Percentiles rank a stretch among this genome's conserved stretches.
Evolutionary conservation across 305 asterid genomes (phyloP).

Genomic region (Salvia sclarea): DNA sequence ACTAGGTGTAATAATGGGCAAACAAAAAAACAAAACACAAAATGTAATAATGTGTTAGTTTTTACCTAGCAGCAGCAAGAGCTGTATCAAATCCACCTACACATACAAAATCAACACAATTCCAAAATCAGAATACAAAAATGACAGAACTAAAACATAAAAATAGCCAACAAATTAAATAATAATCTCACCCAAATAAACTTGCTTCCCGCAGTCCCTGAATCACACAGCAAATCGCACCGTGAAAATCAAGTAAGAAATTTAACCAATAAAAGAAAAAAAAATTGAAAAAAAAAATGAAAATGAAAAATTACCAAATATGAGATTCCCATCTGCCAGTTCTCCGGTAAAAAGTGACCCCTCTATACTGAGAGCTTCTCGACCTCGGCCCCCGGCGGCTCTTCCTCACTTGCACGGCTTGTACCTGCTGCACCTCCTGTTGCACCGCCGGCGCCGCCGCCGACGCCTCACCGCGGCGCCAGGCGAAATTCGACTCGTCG

Average conservation of each 20-base stretch:
- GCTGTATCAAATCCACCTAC: constrained; percentile 82
- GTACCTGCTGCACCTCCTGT: constrained; percentile 38
- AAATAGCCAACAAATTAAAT: background rate
- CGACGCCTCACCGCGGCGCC: background rate
- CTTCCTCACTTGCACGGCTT: constrained; percentile 42
- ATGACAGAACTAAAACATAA: background rate
- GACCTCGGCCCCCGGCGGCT: constrained; percentile 84
- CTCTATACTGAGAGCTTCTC: constrained; percentile 76
- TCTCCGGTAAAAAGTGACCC: constrained; percentile 78
- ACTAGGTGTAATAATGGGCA: background rate
- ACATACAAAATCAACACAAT: constrained; percentile 11
- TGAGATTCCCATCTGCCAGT: constrained; percentile 94
- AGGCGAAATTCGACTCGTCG: constrained; percentile 21
- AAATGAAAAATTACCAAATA: constrained; percentile 43
- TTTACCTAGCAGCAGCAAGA: constrained; percentile 61
- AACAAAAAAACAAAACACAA: background rate
- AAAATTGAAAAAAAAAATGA: background rate
- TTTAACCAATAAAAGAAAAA: too few species aligned
- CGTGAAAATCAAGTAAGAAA: background rate
- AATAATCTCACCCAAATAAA: constrained; percentile 61
- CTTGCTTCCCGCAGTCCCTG: constrained; percentile 92
- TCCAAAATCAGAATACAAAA: background rate
- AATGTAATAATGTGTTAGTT: too few species aligned
- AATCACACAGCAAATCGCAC: constrained; percentile 11
- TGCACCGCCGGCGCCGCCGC: constrained; percentile 33